These are phyloP conservation scores for Thymus mandschuricus DNA, from an alignment of 257 asterid genomes.

Conservation along the genomic window DNA sequence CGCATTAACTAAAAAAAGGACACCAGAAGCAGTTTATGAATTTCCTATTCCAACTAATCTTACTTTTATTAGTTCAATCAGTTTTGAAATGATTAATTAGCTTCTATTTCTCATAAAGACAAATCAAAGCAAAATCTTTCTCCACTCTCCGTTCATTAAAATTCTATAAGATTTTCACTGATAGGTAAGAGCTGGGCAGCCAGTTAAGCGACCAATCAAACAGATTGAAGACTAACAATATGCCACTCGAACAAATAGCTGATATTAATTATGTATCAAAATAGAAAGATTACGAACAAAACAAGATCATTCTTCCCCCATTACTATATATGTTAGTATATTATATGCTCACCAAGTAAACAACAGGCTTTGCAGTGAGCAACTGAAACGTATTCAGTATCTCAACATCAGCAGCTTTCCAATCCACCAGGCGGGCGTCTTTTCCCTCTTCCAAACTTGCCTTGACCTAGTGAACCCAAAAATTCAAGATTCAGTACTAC, in stretches of 20 bases:
- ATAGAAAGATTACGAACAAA: not conserved
- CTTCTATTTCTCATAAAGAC: not conserved
- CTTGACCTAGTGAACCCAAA: constrained; percentile 60
- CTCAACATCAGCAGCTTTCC: constrained; percentile 98
- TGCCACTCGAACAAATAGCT: constrained; percentile 6
- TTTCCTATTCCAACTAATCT: not conserved
- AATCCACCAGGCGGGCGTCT: constrained; percentile 85
- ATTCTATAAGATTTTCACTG: not conserved
- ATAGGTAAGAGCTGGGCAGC: not conserved
- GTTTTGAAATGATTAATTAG: constrained; percentile 5
- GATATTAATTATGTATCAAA: constrained; percentile 9
- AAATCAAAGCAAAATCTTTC: not conserved
- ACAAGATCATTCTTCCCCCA: too few species aligned
- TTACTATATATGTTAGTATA: not conserved
- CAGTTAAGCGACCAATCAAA: not conserved
- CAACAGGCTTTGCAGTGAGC: constrained; percentile 97
- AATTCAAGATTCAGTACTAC: constrained; percentile 29
- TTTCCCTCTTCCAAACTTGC: constrained; percentile 74
- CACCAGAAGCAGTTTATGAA: not conserved
- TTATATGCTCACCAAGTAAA: constrained; percentile 79
- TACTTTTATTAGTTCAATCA: not conserved
- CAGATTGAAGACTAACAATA: not conserved
- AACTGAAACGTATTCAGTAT: constrained; percentile 89
- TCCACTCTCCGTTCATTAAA: too few species aligned
- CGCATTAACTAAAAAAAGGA: not conserved